Evolutionary conservation across 176 grass and related monocot genomes (phyloP).

Genomic region (Sorghum bicolor): Sorghum_bicolor_NCBIv3 NC_012877.2:58546501-58547000

Average conservation of each 20-base stretch:
- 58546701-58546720: conserved; percentile 27
- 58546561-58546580: conserved; percentile 89
- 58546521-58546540: neutral
- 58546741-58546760: conserved; percentile 99
- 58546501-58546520: conserved; percentile 13
- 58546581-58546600: conserved; percentile 98
- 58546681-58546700: neutral
- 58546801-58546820: conserved; percentile 89
- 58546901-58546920: conserved; percentile 5
- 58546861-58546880: conserved; percentile 94
- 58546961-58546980: conserved; percentile 58
- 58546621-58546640: conserved; percentile 99
- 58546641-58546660: conserved; percentile 36
- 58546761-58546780: conserved; percentile 99
- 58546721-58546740: conserved; percentile 53
- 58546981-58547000: conserved; percentile 90
- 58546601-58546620: conserved; percentile 98
- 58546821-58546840: conserved; percentile 81
- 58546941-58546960: conserved; percentile 47
- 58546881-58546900: conserved; percentile 18
- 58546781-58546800: conserved; percentile 99
- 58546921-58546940: conserved; percentile 28
- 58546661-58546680: conserved; percentile 11
- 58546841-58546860: conserved; percentile 99
- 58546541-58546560: conserved; percentile 33